A percentile compares a stretch with the other conserved stretches of the same genome.
Conservation (phyloP, 352 stramenopile species). For the Thalassiosira livingstoniorum region DNA sequence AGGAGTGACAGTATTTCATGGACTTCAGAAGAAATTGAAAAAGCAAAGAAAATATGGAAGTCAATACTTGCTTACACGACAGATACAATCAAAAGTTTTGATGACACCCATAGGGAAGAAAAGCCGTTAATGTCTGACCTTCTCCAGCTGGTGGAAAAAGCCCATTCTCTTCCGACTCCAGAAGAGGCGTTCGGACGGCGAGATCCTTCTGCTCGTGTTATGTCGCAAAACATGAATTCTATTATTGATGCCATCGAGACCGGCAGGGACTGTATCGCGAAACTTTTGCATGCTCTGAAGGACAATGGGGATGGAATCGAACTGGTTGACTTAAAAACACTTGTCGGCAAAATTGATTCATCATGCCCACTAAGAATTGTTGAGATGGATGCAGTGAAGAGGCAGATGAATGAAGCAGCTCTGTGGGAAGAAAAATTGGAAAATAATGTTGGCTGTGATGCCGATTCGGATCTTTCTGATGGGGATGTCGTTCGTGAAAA, state of each 20-base stretch:
- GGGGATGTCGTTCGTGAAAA: conserved; percentile 53
- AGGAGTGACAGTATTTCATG: conserved; percentile 55
- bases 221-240: conserved; percentile 69
- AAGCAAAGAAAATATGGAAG: conserved; percentile 66
- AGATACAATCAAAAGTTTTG: conserved; percentile 32
- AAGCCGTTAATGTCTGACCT: conserved; percentile 53
- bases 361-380: conserved; percentile 55
- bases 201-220: conserved; percentile 64
- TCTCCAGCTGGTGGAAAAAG: conserved; percentile 58
- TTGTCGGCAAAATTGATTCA: conserved; percentile 55
- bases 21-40: conserved; percentile 60
- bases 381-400: conserved; percentile 64
- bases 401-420: conserved; percentile 49
- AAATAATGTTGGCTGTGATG: conserved; percentile 50
- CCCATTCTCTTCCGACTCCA: conserved; percentile 63
- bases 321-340: conserved; percentile 64
- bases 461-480: conserved; percentile 52
- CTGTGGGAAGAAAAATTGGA: conserved; percentile 70
- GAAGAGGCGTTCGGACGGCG: conserved; percentile 69
- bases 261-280: conserved; percentile 63
- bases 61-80: conserved; percentile 57
- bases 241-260: conserved; percentile 71
- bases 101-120: conserved; percentile 15
- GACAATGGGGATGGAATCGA: conserved; percentile 73
- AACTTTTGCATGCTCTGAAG: conserved; percentile 67